Conservation (phyloP, 768 basidiomycete genomes). For the Lactarius deliciosus region DNA sequence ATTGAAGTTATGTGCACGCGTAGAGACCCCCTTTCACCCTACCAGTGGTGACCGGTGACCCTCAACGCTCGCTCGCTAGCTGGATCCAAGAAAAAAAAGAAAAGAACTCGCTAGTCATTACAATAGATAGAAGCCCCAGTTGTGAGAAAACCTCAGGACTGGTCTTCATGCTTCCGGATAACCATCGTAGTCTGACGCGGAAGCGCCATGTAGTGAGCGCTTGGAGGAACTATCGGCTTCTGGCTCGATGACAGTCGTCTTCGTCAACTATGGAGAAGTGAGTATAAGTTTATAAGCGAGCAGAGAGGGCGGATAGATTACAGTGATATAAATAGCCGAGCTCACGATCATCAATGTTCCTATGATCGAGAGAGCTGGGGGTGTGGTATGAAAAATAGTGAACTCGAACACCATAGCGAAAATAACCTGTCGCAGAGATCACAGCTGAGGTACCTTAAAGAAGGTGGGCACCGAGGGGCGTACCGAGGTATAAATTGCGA, state of each 20-base stretch:
- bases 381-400: slow-evolving; percentile 59
- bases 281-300: neutral
- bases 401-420: slow-evolving; percentile 67
- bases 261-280: slow-evolving; percentile 1
- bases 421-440: slow-evolving; percentile 49
- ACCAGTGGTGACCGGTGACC: neutral
- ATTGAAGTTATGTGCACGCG: neutral
- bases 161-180: slow-evolving; percentile 8
- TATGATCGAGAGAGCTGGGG: slow-evolving; percentile 55
- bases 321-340: slow-evolving; percentile 64
- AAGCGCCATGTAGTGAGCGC: neutral
- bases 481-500: slow-evolving; percentile 60
- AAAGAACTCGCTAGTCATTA: neutral
- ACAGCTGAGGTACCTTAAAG: neutral
- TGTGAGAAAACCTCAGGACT: neutral
- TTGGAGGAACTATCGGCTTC: slow-evolving; percentile 10
- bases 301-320: slow-evolving; percentile 37
- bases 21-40: neutral
- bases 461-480: slow-evolving; percentile 23
- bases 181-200: neutral
- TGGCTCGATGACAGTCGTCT: slow-evolving; percentile 18
- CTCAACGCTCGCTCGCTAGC: neutral
- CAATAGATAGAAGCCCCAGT: neutral
- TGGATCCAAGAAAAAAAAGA: too few species aligned
- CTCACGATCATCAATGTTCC: slow-evolving; percentile 66